Evolutionary conservation across 2,329 filamentous ascomycete genomes (phyloP).

Genomic region (Ophiostoma himal-ulmi): DNA sequence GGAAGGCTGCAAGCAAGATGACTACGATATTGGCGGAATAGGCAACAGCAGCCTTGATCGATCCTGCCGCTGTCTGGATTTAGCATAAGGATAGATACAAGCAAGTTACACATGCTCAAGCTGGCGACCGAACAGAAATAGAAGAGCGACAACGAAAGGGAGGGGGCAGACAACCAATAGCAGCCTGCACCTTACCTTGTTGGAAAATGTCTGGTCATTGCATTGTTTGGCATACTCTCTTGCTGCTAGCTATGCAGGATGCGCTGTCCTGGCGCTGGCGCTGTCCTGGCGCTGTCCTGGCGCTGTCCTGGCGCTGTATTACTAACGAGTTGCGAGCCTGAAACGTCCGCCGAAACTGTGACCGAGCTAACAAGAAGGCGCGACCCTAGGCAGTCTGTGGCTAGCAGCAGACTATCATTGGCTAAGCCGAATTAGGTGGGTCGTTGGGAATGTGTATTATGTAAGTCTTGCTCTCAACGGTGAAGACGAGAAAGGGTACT

Average conservation of each 20-base stretch:
- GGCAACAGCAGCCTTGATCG: constrained; percentile 9
- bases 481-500: neutral
- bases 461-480: neutral
- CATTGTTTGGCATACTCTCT: too few species aligned
- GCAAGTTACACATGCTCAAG: neutral
- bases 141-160: neutral
- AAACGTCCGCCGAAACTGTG: constrained; percentile 23
- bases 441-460: neutral
- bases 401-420: constrained; percentile 9
- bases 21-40: neutral
- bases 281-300: neutral
- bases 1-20: neutral
- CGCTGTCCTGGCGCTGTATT: neutral
- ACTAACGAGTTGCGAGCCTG: neutral
- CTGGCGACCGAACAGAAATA: neutral
- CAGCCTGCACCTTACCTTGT: neutral
- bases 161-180: neutral
- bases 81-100: neutral
- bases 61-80: neutral
- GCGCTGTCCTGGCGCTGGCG: neutral
- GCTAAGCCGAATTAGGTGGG: neutral
- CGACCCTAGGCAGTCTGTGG: constrained; percentile 16
- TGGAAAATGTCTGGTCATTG: neutral
- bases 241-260: neutral
- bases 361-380: constrained; percentile 20